Conservation (phyloP, 768 basidiomycete genomes). For the Amanita rubescens region DNA sequence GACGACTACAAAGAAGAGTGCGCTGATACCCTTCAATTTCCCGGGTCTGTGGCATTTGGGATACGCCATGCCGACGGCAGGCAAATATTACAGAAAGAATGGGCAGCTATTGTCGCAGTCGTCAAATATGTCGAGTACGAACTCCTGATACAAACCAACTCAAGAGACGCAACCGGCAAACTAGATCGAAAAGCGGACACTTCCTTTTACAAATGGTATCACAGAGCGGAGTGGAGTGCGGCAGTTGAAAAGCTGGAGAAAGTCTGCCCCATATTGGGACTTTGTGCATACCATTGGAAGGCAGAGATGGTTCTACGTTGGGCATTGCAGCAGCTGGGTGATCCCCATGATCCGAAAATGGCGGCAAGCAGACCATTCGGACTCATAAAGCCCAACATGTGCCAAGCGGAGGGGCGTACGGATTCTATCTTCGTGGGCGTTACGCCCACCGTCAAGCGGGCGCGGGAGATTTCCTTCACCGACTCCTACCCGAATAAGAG, state of each 20-base stretch:
- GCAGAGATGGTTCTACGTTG: neutral
- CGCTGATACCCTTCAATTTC: neutral
- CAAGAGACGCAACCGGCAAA: slow-evolving; percentile 1
- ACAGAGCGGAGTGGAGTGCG: neutral
- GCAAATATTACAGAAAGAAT: neutral
- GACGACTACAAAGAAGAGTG: neutral
- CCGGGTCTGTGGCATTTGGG: neutral
- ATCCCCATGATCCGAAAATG: slow-evolving; percentile 1
- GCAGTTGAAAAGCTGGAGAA: slow-evolving; percentile 1
- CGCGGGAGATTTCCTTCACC: neutral
- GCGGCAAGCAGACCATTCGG: neutral
- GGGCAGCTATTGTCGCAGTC: neutral
- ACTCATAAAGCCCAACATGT: neutral
- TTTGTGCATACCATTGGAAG: slow-evolving; percentile 5
- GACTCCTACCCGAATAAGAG: slow-evolving; percentile 1
- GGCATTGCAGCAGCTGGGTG: slow-evolving; percentile 1
- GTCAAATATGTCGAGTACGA: neutral
- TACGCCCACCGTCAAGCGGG: neutral
- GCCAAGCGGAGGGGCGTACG: neutral
- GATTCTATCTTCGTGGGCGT: neutral
- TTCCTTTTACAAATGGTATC: neutral
- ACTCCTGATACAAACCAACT: neutral
- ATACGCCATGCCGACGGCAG: slow-evolving; percentile 1
- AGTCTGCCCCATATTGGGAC: neutral
- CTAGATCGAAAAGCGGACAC: neutral